phyloP scores from a whole-genome alignment of 1,284 basidiomycete species.

The Pseudozyma tsukubaensis region DNA sequence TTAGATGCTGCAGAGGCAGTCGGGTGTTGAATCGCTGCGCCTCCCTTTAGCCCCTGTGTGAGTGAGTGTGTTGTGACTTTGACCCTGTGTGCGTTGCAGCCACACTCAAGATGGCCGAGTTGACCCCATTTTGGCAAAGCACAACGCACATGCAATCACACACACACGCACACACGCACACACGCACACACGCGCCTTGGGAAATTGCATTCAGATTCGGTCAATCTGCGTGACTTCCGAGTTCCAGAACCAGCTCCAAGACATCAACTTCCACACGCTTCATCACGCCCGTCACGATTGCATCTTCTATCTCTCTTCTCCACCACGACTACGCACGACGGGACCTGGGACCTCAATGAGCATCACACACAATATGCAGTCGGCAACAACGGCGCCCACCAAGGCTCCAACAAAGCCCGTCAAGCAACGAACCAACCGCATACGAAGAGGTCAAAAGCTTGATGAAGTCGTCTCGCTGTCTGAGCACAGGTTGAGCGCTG shows the following conservation, averaged over 20 bases:
- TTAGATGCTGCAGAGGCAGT: too few species aligned
- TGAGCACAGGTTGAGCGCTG: slow-evolving; percentile 17
- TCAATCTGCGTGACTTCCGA: not conserved
- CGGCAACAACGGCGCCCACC: slow-evolving; percentile 6
- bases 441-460: slow-evolving; percentile 53
- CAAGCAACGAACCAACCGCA: slow-evolving; percentile 28
- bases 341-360: slow-evolving; percentile 16
- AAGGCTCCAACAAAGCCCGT: slow-evolving; percentile 10
- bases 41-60: too few species aligned
- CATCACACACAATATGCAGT: slow-evolving; percentile 28
- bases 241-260: not conserved
- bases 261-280: not conserved
- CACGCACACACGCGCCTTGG: slow-evolving; percentile 11
- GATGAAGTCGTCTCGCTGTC: slow-evolving; percentile 39
- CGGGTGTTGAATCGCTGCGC: too few species aligned
- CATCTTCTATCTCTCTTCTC: not conserved
- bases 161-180: slow-evolving; percentile 2
- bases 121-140: slow-evolving; percentile 3
- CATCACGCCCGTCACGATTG: not conserved
- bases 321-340: not conserved
- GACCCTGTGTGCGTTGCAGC: not conserved
- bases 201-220: slow-evolving; percentile 2
- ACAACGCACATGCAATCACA: too few species aligned
- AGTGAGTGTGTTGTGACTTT: too few species aligned
- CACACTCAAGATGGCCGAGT: not conserved